A percentile compares a stretch with the other conserved stretches of the same genome.
Conservation (phyloP, 2,329 filamentous ascomycete genomes). For the Penicillium rolfsii region DNA sequence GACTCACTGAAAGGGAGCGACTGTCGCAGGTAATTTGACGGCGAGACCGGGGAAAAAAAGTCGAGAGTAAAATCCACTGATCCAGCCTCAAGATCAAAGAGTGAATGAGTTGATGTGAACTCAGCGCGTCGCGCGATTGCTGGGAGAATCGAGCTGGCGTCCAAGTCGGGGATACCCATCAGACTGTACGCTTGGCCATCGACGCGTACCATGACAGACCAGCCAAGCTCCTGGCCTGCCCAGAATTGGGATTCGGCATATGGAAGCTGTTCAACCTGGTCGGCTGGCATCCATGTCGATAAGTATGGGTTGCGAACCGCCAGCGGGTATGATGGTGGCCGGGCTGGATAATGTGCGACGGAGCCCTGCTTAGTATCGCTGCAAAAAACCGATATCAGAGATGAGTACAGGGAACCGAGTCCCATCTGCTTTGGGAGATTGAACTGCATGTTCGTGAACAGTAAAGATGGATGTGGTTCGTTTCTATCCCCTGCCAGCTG, state of each 20-base stretch:
- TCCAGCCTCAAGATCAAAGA: slow-evolving; percentile 46
- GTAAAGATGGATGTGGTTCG: not conserved
- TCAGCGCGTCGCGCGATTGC: slow-evolving; percentile 41
- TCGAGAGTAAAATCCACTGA: slow-evolving; percentile 43
- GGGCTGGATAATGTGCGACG: slow-evolving; percentile 32
- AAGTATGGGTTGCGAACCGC: slow-evolving; percentile 51
- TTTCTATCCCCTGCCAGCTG: not conserved
- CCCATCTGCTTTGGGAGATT: slow-evolving; percentile 23
- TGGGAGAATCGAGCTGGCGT: slow-evolving; percentile 30
- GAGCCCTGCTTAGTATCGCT: slow-evolving; percentile 7
- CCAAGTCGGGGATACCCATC: slow-evolving; percentile 42
- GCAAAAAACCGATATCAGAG: slow-evolving; percentile 22
- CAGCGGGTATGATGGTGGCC: slow-evolving; percentile 50
- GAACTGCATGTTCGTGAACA: slow-evolving; percentile 18
- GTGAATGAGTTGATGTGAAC: slow-evolving; percentile 49
- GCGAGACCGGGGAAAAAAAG: slow-evolving; percentile 52
- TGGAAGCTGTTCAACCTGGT: slow-evolving; percentile 42
- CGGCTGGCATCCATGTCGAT: slow-evolving; percentile 50
- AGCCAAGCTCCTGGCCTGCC: slow-evolving; percentile 47
- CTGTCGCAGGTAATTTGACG: slow-evolving; percentile 47
- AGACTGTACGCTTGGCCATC: slow-evolving; percentile 47
- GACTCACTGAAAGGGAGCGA: slow-evolving; percentile 48
- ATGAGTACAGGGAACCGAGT: slow-evolving; percentile 30
- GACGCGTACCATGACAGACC: slow-evolving; percentile 49
- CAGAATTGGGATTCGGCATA: slow-evolving; percentile 49